Evolutionary conservation across 2,329 filamentous ascomycete species (phyloP), one percentile per base, ranked within the genome.

Genomic region (Fusarium goolgardi): DNA sequence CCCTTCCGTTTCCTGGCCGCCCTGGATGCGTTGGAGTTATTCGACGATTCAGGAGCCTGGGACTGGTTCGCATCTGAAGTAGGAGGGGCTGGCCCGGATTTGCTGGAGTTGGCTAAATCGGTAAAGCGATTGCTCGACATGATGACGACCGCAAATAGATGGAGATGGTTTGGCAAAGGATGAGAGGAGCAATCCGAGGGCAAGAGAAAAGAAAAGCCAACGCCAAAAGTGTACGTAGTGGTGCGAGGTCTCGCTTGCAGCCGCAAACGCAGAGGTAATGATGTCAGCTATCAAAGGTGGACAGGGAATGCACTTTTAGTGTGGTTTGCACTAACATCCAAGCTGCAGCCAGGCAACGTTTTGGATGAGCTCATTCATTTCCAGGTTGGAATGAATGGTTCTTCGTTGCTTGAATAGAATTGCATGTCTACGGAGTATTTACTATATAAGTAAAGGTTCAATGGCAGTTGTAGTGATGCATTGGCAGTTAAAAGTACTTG

Each of bases 1-100:
- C 89, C 90, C 75, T 90, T 91, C 76, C 79, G 75, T 78, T 93
- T 92, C 82, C 90, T 89, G 71, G 67, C 57, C 62, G 67, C 55
- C 63, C 70, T 72, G 37, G 72, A 45, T 18, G 52, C 55, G 59
- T 59, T 65, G 40, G 61, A 63, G 52, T 59, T 62, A 49, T 69
- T 46, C n/a, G 67, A 58, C 47, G 63, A 67, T 20, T 72, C 62
- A 29, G 67, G 60, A 35, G 55, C 55, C 27, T 52, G 59, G 6
- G 27, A 39, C 35, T 70, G 67, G 47, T 40, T 45, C 49, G 64
- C 20, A 60, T 55, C 34, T 43, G 59, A 55, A 54, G 58, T 55
- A 18, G 58, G 55, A 52, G 54, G 25, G 35, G 43, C 20, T 35
- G 57, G 37, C 13, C 27, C 16, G 13, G 65, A 52, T 46, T 63